Evolutionary conservation across 305 asterid species (phyloP).

Genomic region (Fraxinus nigra): DNA sequence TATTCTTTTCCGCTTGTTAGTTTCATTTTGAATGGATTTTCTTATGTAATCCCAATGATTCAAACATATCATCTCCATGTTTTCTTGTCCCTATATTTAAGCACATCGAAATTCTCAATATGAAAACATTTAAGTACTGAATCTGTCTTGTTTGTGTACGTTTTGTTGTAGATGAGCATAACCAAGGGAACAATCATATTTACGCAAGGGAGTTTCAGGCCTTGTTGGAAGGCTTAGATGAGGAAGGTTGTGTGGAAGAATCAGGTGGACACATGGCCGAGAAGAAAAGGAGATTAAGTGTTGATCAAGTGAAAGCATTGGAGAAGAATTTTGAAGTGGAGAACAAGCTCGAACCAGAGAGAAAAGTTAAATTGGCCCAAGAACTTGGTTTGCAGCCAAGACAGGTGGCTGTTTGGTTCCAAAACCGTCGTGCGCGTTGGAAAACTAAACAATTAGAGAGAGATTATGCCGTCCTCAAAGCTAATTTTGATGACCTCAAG

Average conservation of each 20-base stretch:
- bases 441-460: constrained; percentile 85
- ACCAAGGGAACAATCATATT: constrained; percentile 37
- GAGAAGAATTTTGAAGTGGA: constrained; percentile 91
- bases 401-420: constrained; percentile 98
- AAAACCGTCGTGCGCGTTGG: constrained; percentile 93
- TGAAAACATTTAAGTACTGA: constrained; percentile 13
- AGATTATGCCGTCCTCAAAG: constrained; percentile 71
- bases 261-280: constrained; percentile 56
- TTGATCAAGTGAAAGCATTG: constrained; percentile 78
- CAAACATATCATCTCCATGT: constrained; percentile 34
- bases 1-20: constrained; percentile 18
- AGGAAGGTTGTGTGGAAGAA: constrained; percentile 63
- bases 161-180: constrained; percentile 47
- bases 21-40: constrained; percentile 15
- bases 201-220: constrained; percentile 63
- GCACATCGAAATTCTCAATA: constrained; percentile 2
- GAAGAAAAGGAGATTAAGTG: constrained; percentile 71
- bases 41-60: constrained; percentile 19
- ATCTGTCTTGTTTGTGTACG: not conserved
- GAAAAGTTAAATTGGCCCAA: constrained; percentile 78
- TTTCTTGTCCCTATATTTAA: constrained; percentile 32
- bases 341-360: constrained; percentile 86
- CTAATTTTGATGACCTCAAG: constrained; percentile 60
- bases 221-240: constrained; percentile 74
- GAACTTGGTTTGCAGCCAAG: constrained; percentile 87